These are phyloP conservation scores for Leccinum subgranulosum DNA, from an alignment of 768 basidiomycete species.

Conservation along the genomic window DNA sequence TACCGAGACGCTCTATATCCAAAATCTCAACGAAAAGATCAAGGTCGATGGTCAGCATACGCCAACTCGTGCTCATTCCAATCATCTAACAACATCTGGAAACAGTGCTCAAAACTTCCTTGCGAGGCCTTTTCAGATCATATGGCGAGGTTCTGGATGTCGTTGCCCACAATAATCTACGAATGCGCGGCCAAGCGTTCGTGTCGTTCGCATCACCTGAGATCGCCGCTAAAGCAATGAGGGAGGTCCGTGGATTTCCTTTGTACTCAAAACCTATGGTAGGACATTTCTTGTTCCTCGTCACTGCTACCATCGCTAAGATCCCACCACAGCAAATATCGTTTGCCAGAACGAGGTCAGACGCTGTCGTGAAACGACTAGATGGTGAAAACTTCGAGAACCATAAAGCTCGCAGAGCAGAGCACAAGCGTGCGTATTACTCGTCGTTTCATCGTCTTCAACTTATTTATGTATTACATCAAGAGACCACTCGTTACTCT, in stretches of 20 bases:
- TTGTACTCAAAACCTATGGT: conserved; percentile 98
- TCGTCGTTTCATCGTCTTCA: background rate
- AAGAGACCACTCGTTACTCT: conserved; percentile 79
- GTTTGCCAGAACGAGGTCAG: conserved; percentile 85
- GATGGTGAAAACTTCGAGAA: conserved; percentile 65
- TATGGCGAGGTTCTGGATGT: conserved; percentile 94
- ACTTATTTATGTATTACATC: background rate
- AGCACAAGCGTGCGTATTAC: conserved; percentile 74
- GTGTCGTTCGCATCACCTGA: conserved; percentile 86
- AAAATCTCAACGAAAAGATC: conserved; percentile 95
- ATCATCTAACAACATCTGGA: conserved; percentile 7
- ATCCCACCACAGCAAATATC: conserved; percentile 77
- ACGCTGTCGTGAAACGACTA: conserved; percentile 79
- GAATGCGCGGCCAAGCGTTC: conserved; percentile 99
- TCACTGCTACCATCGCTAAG: background rate
- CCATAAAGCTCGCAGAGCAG: conserved; percentile 70
- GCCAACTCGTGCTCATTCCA: conserved; percentile 1
- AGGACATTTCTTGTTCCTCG: conserved; percentile 14
- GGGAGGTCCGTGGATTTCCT: conserved; percentile 92
- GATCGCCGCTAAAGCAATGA: conserved; percentile 82
- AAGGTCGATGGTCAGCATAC: conserved; percentile 61
- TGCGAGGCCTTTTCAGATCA: conserved; percentile 85
- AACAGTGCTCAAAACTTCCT: conserved; percentile 82
- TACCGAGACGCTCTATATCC: conserved; percentile 91
- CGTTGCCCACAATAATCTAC: conserved; percentile 90